Evolutionary conservation across 305 asterid genomes (phyloP).

Genomic region (Withania somnifera): DNA sequence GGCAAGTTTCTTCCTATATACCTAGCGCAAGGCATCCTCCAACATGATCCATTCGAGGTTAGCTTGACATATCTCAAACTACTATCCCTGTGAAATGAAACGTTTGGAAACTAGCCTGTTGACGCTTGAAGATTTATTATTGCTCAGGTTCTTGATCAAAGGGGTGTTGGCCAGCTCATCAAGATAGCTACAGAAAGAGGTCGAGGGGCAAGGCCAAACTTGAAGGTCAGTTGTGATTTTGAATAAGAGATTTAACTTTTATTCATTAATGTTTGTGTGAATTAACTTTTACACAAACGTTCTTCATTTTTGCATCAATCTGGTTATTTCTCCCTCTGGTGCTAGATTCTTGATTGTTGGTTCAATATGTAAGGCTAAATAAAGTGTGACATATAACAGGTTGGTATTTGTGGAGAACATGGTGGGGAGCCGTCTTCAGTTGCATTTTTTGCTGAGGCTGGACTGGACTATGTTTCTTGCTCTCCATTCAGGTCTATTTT

Average conservation of each 20-base stretch:
- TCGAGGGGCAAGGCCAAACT: constrained; percentile 85
- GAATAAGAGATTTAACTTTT: neutral
- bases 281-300: neutral
- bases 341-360: neutral
- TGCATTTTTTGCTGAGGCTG: constrained; percentile 79
- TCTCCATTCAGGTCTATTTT: constrained; percentile 87
- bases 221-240: constrained; percentile 43
- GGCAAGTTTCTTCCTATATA: constrained; percentile 88
- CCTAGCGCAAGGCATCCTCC: constrained; percentile 85
- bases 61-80: neutral
- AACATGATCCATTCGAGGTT: constrained; percentile 92
- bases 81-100: neutral
- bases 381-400: constrained; percentile 22
- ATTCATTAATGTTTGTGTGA: neutral
- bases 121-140: neutral
- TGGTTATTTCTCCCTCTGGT: neutral
- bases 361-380: neutral
- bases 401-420: constrained; percentile 92
- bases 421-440: constrained; percentile 96
- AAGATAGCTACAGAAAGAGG: constrained; percentile 88
- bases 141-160: constrained; percentile 77
- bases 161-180: constrained; percentile 89
- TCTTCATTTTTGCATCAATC: neutral
- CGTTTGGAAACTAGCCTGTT: neutral
- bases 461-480: constrained; percentile 88